phyloP scores from a whole-genome alignment of 1,139 yeast species.

The Sugiyamaella castrensis region DNA sequence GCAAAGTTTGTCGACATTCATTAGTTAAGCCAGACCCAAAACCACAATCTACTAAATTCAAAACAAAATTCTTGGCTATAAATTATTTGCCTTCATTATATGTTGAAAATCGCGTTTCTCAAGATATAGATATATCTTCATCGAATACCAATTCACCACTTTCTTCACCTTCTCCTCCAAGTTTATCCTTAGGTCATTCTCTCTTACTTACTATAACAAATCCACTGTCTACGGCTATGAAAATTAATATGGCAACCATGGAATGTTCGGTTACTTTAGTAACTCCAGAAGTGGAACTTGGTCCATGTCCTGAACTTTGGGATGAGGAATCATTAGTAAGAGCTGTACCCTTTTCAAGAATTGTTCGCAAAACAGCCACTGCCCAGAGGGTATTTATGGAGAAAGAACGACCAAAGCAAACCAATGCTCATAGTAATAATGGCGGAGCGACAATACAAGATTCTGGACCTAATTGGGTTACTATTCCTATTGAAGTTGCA shows the following conservation, averaged over 20 bases:
- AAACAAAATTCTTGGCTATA: constrained; percentile 29
- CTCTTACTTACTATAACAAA: constrained; percentile 28
- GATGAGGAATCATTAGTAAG: constrained; percentile 31
- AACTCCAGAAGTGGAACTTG: constrained; percentile 29
- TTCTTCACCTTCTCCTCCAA: neutral
- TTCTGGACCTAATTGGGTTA: constrained; percentile 33
- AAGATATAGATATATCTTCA: neutral
- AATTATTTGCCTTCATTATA: constrained; percentile 26
- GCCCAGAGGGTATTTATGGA: constrained; percentile 33
- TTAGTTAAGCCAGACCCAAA: constrained; percentile 33
- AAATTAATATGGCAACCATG: constrained; percentile 29
- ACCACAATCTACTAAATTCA: constrained; percentile 29
- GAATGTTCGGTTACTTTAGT: constrained; percentile 25
- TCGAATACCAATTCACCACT: too few species aligned
- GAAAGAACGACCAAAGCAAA: constrained; percentile 20
- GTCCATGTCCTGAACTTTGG: constrained; percentile 29
- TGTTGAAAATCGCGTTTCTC: constrained; percentile 7
- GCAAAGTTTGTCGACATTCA: constrained; percentile 32
- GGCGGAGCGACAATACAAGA: constrained; percentile 19
- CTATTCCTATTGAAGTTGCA: constrained; percentile 22
- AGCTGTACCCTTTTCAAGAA: constrained; percentile 30
- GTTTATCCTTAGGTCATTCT: neutral
- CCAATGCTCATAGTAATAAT: constrained; percentile 1
- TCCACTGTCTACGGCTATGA: constrained; percentile 26
- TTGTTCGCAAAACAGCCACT: constrained; percentile 30